Base-by-base conservation (phyloP, 257 asterid species). In the Linderniella brevidens region DNA sequence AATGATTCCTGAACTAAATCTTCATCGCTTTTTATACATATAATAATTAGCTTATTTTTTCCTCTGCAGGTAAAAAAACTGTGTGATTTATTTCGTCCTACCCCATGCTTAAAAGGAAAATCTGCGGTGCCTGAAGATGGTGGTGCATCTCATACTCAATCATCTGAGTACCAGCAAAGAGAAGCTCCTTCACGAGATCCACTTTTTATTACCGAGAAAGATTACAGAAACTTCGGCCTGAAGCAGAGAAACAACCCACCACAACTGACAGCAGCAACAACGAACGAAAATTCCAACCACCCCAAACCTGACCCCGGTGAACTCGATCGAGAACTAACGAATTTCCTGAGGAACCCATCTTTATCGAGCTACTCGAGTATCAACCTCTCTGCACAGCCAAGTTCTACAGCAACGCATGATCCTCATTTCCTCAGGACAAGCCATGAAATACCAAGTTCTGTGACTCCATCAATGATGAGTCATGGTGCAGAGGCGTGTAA, bases 161-260 rank as follows among this genome's bases (percentile, higher is more conserved):
- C 58, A 53, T 19, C 68, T 17, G 64, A 56, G 43, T 64, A 39
- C 63, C 60, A n/a, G 19, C 61, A 61, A 19, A 61, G 50, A 42
- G 39, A 39, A 35, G 63, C 43, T 37, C 67, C 56, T 35, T 53
- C 67, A 14, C 66, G 37, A 19, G 57, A 19, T 14, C 70, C 75
- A 5, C 68, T 52, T 54, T 78, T 78, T 59, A 78, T 76, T 40
- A 63, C 86, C 0, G 95, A 78, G 65, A 75, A 64, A 59, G 92
- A 88, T 58, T 88, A 88, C 59, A 66, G 95, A 69, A 74, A 13
- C 17, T 64, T 58, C 38, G 95, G 94, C 49, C 90, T 87, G 68
- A 82, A 19, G 25, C 67, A 68, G 36, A 74, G 64, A 48, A 25
- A 3, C 32, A 25, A 2, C 32, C 70, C 73, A 56, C 61, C 41